Conservation (phyloP, 2,329 filamentous ascomycete genomes). For the Tetracladium maxilliforme region DNA sequence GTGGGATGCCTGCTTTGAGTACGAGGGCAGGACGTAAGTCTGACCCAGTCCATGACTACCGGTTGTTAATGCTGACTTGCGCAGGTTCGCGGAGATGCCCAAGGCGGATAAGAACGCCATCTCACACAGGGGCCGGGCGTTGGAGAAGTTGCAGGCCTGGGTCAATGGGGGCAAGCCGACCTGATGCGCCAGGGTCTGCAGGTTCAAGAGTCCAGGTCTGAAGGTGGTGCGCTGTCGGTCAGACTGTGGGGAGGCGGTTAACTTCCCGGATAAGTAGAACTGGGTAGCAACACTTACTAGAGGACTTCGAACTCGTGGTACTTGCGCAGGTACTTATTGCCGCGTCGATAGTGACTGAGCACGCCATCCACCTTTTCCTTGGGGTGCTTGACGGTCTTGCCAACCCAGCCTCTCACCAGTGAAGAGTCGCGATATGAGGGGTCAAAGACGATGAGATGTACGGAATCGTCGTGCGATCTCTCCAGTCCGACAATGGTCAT, state of each 20-base stretch:
- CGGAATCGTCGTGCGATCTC: constrained; percentile 43
- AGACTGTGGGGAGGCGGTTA: no score
- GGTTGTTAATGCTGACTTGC: constrained; percentile 4
- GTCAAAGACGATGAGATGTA: constrained; percentile 74
- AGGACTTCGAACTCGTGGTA: constrained; percentile 71
- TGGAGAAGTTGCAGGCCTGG: constrained; percentile 77
- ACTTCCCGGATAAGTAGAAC: no score
- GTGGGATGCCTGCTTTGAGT: constrained; percentile 95
- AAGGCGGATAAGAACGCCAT: constrained; percentile 78
- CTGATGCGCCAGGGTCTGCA: no score
- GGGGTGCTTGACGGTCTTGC: constrained; percentile 24
- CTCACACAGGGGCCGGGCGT: constrained; percentile 78
- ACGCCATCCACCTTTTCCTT: constrained; percentile 32
- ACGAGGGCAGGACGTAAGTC: constrained; percentile 60
- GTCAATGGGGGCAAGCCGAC: no score
- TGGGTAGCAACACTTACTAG: constrained; percentile 40
- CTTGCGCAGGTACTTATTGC: constrained; percentile 48
- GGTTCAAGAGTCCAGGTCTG: no score
- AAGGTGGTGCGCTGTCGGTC: no score
- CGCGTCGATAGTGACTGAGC: constrained; percentile 62
- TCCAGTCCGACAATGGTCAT: constrained; percentile 83
- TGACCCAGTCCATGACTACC: not conserved
- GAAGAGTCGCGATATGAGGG: constrained; percentile 63
- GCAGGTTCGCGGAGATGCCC: constrained; percentile 84
- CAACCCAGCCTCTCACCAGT: constrained; percentile 44